Percentiles rank a stretch among this genome's conserved stretches.
Conservation (phyloP, 305 asterid species). For the Lippia alba region DNA sequence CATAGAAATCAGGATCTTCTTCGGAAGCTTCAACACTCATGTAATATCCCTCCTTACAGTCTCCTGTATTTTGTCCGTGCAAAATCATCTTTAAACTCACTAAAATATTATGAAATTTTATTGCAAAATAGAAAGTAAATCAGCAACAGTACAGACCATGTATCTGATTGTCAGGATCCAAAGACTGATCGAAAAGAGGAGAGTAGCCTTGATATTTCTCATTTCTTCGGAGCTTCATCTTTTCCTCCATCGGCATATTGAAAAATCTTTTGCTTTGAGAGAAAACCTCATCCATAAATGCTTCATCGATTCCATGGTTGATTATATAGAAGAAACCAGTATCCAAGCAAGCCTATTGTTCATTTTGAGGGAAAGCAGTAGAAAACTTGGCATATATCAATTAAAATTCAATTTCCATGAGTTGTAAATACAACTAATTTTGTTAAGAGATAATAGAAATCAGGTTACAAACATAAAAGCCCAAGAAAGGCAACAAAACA, state of each 20-base stretch:
- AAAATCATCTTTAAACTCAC: slow-evolving; percentile 10
- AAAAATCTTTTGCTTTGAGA: slow-evolving; percentile 76
- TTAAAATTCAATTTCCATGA: too few species aligned
- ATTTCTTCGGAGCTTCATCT: slow-evolving; percentile 82
- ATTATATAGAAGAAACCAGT: slow-evolving; percentile 86
- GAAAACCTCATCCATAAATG: slow-evolving; percentile 82
- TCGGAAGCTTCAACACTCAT: slow-evolving; percentile 79
- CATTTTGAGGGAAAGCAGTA: too few species aligned
- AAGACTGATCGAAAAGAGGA: slow-evolving; percentile 72
- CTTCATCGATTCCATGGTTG: slow-evolving; percentile 80
- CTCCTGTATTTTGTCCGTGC: slow-evolving; percentile 59
- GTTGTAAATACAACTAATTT: too few species aligned
- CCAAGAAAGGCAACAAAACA: too few species aligned
- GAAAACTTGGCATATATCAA: too few species aligned
- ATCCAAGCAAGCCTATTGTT: slow-evolving; percentile 77
- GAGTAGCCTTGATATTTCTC: slow-evolving; percentile 86
- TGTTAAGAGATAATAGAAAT: too few species aligned
- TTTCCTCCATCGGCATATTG: slow-evolving; percentile 63
- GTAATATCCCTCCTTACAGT: slow-evolving; percentile 92
- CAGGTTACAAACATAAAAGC: too few species aligned
- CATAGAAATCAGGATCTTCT: slow-evolving; percentile 70
- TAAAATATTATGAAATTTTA: slow-evolving; percentile 16
- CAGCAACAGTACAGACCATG: slow-evolving; percentile 54
- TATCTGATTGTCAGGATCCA: slow-evolving; percentile 75
- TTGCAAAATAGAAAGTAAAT: not conserved